Evolutionary conservation across 1,284 basidiomycete genomes (phyloP), one percentile per base, ranked within the genome.

Genomic region (Sparassis latifolia): DNA sequence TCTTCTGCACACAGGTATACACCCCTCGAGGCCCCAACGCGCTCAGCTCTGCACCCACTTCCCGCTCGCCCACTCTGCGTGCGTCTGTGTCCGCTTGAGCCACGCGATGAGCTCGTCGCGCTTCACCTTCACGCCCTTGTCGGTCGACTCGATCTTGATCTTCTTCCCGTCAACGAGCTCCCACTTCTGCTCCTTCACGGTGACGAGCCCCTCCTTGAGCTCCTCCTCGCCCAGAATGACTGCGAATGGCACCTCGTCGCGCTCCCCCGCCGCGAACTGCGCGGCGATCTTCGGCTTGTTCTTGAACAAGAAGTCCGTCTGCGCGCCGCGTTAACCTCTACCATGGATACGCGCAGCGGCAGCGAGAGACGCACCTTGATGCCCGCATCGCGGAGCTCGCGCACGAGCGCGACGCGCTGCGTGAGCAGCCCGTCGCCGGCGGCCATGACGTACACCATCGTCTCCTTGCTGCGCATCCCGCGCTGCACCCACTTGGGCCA

Each of bases 301-400:
- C 70, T 98, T 98, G 62, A 93, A 91, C 64, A 94, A 74, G 75
- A 92, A 99, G 66, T 98, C 96, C 54, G 91, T 83, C 90, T 94
- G 58, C 1, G 47, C 39, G 29, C n/a, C 40, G 3, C 30, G 50
- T 56, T 47, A 58, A 41, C 41, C 37, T 9, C 47, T 10, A 27
- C 35, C 30, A 42, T 6, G 20, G 20, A 20, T 20, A 20, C 20
- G 20, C 20, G 20, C 31, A 48, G 29, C 40, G 9, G 49, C 33
- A 3, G 7, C 9, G 41, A 31, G 10, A 29, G 3, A 37, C 28
- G n/a, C 31, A 89, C 93, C 80, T 93, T 92, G 70, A 99, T 89
- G 0, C 94, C 95, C 2, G 82, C 86, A 55, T 86, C 86, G 67
- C 97, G 82, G 49, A 99, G 73, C 71, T 89, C 82, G 63, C 84